Evolutionary conservation across 257 asterid species (phyloP), one percentile per base, ranked within the genome.

Genomic region (Rehmannia glutinosa): DNA sequence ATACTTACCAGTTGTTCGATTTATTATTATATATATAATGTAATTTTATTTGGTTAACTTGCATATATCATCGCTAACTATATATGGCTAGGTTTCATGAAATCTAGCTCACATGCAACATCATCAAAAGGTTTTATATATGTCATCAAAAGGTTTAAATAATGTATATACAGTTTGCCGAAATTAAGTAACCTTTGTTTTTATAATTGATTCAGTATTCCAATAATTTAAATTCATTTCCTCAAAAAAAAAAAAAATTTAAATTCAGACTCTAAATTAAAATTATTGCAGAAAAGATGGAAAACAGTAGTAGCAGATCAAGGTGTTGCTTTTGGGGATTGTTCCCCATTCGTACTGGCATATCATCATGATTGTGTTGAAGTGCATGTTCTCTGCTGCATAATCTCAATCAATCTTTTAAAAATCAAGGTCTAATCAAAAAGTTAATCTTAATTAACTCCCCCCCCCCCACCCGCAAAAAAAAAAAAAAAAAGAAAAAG

Each of bases 281-380:
- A n/a, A n/a, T n/a, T n/a, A n/a, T n/a, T n/a, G n/a, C n/a, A n/a
- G 3, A 25, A 62, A 47, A 32, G 11, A 51, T 56, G 64, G 55
- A 68, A 53, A 39, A 57, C 8, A 16, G 50, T 3, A 10, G 28
- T 6, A 47, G 46, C 64, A 47, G 25, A 67, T 38, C 43, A 38
- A 65, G 60, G 56, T 47, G 27, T 21, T 66, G 19, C 63, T 55
- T 65, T 64, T 56, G 62, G 77, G 72, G 73, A 66, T 46, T 58
- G 73, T 41, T 64, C 68, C 66, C 72, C 67, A 55, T 38, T 72
- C 15, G 15, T 21, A 20, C 20, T 33, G 45, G 39, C 64, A 60
- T 52, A 53, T 51, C 52, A 73, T 58, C 27, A 73, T 57, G 45
- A 30, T 25, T 39, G 9, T 52, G 2, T 33, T 33, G 46, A 36